Percentiles rank a stretch among this genome's conserved stretches.
These are phyloP conservation scores for Aureobasidium sp. DNA, from an alignment of 2,329 filamentous ascomycete genomes.

Conservation along the genomic window DNA sequence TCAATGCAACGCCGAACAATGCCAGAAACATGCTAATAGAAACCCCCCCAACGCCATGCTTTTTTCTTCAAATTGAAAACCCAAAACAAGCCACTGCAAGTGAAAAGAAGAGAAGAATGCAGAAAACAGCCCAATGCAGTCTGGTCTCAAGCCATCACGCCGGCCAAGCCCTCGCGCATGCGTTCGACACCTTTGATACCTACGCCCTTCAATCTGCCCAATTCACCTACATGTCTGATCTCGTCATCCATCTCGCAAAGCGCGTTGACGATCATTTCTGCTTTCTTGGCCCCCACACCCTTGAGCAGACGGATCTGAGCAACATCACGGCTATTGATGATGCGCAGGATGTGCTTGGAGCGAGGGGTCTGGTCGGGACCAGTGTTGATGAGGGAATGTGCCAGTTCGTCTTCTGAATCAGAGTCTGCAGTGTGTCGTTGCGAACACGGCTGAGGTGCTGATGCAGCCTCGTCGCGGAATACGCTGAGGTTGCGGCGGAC, in stretches of 20 bases:
- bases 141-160: conserved; percentile 9
- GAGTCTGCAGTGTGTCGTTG: not conserved
- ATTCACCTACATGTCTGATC: conserved; percentile 8
- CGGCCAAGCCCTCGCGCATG: conserved; percentile 37
- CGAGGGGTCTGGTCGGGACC: conserved; percentile 43
- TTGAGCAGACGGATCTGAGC: conserved; percentile 58
- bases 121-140: not conserved
- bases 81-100: not conserved
- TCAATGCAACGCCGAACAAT: not conserved
- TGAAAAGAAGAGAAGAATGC: not conserved
- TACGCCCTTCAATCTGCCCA: conserved; percentile 38
- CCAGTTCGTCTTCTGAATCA: conserved; percentile 28
- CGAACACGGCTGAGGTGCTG: not conserved
- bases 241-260: conserved; percentile 41
- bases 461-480: conserved; percentile 5
- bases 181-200: conserved; percentile 45
- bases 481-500: conserved; percentile 10
- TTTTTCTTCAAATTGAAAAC: not conserved
- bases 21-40: not conserved
- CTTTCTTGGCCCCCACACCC: conserved; percentile 67
- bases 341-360: conserved; percentile 56
- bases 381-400: conserved; percentile 13
- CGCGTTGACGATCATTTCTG: conserved; percentile 46
- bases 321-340: conserved; percentile 67
- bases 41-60: not conserved